A percentile compares a stretch with the other conserved stretches of the same genome.
Evolutionary conservation across 306 rosid species (phyloP).

Genomic region (Carpinus viminea): DNA sequence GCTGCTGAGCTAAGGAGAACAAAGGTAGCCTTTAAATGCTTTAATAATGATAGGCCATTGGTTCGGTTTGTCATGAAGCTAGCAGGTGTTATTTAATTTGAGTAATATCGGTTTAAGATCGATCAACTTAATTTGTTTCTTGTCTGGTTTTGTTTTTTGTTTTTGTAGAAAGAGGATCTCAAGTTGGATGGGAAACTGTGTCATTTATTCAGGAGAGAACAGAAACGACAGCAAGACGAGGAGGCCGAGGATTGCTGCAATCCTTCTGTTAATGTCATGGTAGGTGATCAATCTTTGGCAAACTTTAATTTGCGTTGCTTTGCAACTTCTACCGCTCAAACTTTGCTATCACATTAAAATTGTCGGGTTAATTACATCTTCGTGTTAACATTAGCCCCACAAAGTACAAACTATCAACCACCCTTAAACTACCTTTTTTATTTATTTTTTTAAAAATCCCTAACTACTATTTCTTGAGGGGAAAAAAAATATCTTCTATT

Average conservation of each 20-base stretch:
- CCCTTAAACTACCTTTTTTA: no score
- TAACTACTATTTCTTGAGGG: no score
- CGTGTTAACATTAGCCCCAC: no score
- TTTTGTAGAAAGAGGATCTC: conserved; percentile 61
- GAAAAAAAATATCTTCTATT: no score
- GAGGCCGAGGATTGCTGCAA: conserved; percentile 39
- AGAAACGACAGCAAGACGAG: conserved; percentile 35
- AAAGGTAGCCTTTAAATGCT: conserved; percentile 49
- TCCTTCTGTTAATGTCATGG: conserved; percentile 73
- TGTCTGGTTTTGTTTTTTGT: no score
- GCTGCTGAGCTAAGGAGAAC: conserved; percentile 65
- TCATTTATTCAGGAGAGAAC: conserved; percentile 44
- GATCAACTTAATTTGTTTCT: neutral
- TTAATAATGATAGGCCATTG: neutral
- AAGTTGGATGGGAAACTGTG: conserved; percentile 66
- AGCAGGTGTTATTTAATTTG: neutral
- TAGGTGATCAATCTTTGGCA: conserved; percentile 46
- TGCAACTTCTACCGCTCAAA: conserved; percentile 20
- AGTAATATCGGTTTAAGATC: no score
- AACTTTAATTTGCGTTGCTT: conserved; percentile 21
- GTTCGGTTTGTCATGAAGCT: neutral
- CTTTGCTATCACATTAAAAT: neutral
- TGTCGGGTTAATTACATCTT: no score
- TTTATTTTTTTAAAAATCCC: no score
- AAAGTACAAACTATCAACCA: no score